Evolutionary conservation across 1,139 yeast genomes (phyloP), one percentile per base, ranked within the genome.

Genomic region (Candida sanyaensis): DNA sequence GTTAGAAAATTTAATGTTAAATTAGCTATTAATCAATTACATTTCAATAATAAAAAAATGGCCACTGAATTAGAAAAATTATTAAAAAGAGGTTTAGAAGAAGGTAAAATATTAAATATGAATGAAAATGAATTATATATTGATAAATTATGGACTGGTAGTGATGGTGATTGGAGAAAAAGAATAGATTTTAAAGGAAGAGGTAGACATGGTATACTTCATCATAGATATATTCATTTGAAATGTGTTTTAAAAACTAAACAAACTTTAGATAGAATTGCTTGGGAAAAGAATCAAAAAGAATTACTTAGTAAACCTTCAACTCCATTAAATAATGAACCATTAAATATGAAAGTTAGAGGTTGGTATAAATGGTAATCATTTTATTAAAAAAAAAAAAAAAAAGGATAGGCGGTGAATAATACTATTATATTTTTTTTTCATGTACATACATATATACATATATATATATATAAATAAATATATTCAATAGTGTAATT

Each of bases 1-100:
- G 79, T 92, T 50, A 71, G 87, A 46, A 86, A 87, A 40, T 71
- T 86, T 69, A 80, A 81, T 47, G 83, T 89, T 32, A 81, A 84
- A 59, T 81, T 81, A 43, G 98, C 98, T 48, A 87, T 93, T 55
- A 89, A 93, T 44, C 98, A 92, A 70, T 86, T 93, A 59, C 97
- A 92, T 68, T 93, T 93, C 73, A 83, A 86, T 62, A 80, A 84
- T 44, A 90, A 90, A 70, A 83, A 86, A 60, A 81, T 90, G 69
- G 81, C 96, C 37, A 80, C 86, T 45, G 96, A 90, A 57, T 78
- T 91, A 50, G 93, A 85, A 47, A 86, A 84, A 54, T 72, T 92
- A 66, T 77, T 93, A 50, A 81, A 84, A 59, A 74, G 80, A 45
- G 97, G 96, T 9, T 64, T 89, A 42, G 77, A 81, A 44, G 91